A percentile compares a stretch with the other conserved stretches of the same genome.
Evolutionary conservation across 2,329 filamentous ascomycete species (phyloP).

Genomic region (Colletotrichum nymphaeae): DNA sequence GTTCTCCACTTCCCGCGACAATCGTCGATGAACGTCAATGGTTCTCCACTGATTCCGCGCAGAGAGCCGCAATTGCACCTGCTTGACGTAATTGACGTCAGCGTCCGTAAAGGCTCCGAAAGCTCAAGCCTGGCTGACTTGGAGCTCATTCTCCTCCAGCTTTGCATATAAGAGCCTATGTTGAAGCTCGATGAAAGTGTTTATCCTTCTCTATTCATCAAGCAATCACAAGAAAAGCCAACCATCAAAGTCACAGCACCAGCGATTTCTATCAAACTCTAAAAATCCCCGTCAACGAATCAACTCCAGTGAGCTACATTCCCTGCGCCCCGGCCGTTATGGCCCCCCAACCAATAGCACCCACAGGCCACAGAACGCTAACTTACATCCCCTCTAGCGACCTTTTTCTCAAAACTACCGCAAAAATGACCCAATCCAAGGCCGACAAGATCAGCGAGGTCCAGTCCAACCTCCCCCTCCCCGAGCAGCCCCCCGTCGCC

Average conservation of each 20-base stretch:
- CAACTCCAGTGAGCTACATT: conserved; percentile 2
- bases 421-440: conserved; percentile 63
- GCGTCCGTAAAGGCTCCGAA: neutral
- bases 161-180: conserved; percentile 12
- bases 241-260: neutral
- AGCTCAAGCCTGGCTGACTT: neutral
- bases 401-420: neutral
- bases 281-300: neutral
- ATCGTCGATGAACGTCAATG: conserved; percentile 28
- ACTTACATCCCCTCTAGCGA: conserved; percentile 1
- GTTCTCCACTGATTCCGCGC: conserved; percentile 28
- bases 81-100: conserved; percentile 38
- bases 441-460: conserved; percentile 73
- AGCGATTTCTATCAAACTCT: neutral
- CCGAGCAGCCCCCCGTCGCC: conserved; percentile 79
- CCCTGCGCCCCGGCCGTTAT: neutral
- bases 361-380: neutral
- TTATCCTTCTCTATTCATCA: too few relatives aligned
- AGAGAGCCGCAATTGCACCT: conserved; percentile 33
- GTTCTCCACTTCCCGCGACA: conserved; percentile 25
- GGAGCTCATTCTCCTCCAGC: neutral
- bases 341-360: neutral
- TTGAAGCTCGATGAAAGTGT: neutral
- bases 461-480: conserved; percentile 80
- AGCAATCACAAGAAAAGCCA: neutral